These are phyloP conservation scores for Myxozyma neotropica DNA, from an alignment of 805 yeast species.

Conservation along the genomic window DNA sequence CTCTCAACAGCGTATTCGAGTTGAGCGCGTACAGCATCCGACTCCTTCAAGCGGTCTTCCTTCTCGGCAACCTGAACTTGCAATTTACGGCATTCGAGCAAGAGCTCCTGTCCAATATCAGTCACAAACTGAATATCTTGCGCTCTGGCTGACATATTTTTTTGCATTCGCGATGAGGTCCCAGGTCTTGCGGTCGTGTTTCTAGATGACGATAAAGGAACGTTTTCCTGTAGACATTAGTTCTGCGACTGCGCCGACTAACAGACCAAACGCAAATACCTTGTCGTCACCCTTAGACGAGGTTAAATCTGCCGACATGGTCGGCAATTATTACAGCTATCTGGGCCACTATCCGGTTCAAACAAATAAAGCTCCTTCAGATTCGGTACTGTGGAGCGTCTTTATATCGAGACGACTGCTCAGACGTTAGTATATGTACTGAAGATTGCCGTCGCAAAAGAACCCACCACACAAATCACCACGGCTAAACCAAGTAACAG, in stretches of 20 bases:
- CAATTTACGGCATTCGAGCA: conserved; percentile 43
- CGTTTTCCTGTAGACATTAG: conserved; percentile 14
- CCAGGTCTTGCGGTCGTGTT: not conserved
- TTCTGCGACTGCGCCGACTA: not conserved
- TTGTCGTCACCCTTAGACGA: not conserved
- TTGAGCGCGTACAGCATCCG: conserved; percentile 30
- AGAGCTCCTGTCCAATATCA: conserved; percentile 41
- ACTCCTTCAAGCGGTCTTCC: conserved; percentile 28
- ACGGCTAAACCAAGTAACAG: too few relatives aligned
- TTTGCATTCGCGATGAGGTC: conserved; percentile 19
- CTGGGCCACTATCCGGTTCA: not conserved
- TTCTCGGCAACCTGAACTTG: conserved; percentile 36
- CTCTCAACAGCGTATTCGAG: conserved; percentile 30
- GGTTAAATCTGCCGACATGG: not conserved
- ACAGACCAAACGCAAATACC: not conserved
- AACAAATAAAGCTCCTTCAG: not conserved
- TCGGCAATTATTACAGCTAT: not conserved
- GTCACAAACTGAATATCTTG: conserved; percentile 41
- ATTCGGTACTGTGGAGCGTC: too few relatives aligned
- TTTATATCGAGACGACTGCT: too few relatives aligned
- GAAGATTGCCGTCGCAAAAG: too few relatives aligned
- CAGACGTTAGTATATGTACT: too few relatives aligned
- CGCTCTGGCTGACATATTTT: conserved; percentile 22
- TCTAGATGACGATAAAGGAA: conserved; percentile 7
- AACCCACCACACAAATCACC: too few relatives aligned